Base-by-base conservation (phyloP, 805 yeast genomes). In the Priceomyces fermenticarens region DNA sequence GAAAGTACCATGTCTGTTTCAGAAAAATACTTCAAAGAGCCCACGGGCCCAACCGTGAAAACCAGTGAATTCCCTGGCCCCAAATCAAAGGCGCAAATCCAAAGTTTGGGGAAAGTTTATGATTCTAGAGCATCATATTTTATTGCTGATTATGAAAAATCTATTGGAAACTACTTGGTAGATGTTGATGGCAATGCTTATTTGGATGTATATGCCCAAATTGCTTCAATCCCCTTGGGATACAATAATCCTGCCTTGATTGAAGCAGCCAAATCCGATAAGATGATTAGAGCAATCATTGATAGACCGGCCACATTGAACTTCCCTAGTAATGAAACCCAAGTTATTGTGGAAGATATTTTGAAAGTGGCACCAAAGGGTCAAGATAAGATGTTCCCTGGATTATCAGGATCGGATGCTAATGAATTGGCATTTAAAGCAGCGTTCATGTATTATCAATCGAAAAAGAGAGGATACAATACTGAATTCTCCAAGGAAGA, bases 361-460 rank as follows among this genome's bases (percentile, higher is more conserved):
- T 67, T 85, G 49, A 73, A 80, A 46, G 81, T 73, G 51, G 95
- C 95, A 39, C 95, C 95, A 57, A 77, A 78, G 61, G 90, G 89
- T 48, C 83, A 82, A 66, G 75, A 71, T 53, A 70, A 77, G 52
- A 77, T 88, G 42, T 88, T 93, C 90, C 77, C 85, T 25, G 91
- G 85, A 37, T 70, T 86, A 48, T 79, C 89, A 13, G 95, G 95
- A 49, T 87, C 93, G 32, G 95, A 86, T 57, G 95, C 95, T 53
- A 85, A 85, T 61, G 95, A 87, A 66, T 74, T 85, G 57, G 95
- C 95, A 14, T 87, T 81, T 75, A 87, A 87, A 70, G 95, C 95
- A 44, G 89, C 89, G 13, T 87, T 86, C 63, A 79, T 87, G 70
- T 85, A 83, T 73, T 83, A 83, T 63, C 88, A 83, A 55, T 65